phyloP scores from a whole-genome alignment of 2,329 filamentous ascomycete species.

The Pseudogymnoascus sp. region DNA sequence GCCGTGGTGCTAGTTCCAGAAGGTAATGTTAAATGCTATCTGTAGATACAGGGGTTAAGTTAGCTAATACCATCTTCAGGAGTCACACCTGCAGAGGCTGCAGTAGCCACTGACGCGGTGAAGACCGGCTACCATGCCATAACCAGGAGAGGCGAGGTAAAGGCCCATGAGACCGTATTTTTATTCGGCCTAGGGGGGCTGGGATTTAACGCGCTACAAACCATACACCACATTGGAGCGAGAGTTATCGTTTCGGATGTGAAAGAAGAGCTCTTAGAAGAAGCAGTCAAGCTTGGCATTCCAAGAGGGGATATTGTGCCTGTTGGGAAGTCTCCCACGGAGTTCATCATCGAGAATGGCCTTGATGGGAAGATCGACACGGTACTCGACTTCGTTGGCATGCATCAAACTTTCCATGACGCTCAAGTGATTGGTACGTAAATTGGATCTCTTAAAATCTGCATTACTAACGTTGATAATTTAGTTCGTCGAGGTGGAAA shows the following conservation, averaged over 20 bases:
- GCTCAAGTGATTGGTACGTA: constrained; percentile 32
- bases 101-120: constrained; percentile 38
- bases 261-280: constrained; percentile 29
- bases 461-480: background rate
- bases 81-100: constrained; percentile 30
- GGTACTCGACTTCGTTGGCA: constrained; percentile 33
- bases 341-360: constrained; percentile 27
- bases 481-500: constrained; percentile 34
- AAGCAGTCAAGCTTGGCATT: constrained; percentile 31
- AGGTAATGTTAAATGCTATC: background rate
- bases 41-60: background rate
- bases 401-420: constrained; percentile 34
- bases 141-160: constrained; percentile 32
- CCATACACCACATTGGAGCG: constrained; percentile 43
- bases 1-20: background rate
- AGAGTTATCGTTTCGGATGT: constrained; percentile 35
- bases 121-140: constrained; percentile 38
- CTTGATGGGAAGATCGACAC: constrained; percentile 27
- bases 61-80: constrained; percentile 13
- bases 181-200: constrained; percentile 38
- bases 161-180: constrained; percentile 33
- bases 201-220: constrained; percentile 38
- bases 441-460: background rate
- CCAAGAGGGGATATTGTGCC: constrained; percentile 30
- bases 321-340: constrained; percentile 25